A percentile compares a stretch with the other conserved stretches of the same genome.
These are phyloP conservation scores for Dissophora ornata DNA, from an alignment of 192 early-diverging fungal species.

Conservation along the genomic window DNA sequence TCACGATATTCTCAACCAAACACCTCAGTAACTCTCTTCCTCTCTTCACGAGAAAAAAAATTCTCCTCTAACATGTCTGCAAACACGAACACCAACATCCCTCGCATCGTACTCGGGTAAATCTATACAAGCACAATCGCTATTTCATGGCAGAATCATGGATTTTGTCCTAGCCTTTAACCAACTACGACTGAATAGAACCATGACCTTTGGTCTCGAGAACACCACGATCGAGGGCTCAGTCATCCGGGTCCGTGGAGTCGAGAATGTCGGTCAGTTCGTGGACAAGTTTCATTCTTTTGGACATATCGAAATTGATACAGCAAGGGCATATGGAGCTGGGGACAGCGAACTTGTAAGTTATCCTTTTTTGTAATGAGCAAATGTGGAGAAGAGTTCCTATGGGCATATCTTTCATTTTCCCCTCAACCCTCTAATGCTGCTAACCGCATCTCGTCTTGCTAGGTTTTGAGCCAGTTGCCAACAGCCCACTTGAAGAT, in stretches of 20 bases:
- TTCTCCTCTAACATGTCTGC: constrained; percentile 52
- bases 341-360: too few relatives aligned
- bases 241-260: constrained; percentile 14
- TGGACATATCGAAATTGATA: constrained; percentile 28
- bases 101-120: constrained; percentile 13
- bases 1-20: too few relatives aligned
- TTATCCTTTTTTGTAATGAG: too few relatives aligned
- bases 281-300: constrained; percentile 1
- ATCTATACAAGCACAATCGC: too few relatives aligned
- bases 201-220: constrained; percentile 37
- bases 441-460: not conserved
- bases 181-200: not conserved
- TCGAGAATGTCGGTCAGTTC: constrained; percentile 12
- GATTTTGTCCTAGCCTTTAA: too few relatives aligned
- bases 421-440: too few relatives aligned
- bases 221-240: not conserved
- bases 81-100: constrained; percentile 3
- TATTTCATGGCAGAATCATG: too few relatives aligned
- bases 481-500: constrained; percentile 44
- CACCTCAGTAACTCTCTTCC: too few relatives aligned
- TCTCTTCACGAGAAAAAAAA: constrained; percentile 22
- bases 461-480: constrained; percentile 14
- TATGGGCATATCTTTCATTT: too few relatives aligned
- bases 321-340: too few relatives aligned
- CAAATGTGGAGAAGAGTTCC: too few relatives aligned